Conservation (phyloP, 83 land plant genomes). For the Diphasiastrum complanatum region DNA sequence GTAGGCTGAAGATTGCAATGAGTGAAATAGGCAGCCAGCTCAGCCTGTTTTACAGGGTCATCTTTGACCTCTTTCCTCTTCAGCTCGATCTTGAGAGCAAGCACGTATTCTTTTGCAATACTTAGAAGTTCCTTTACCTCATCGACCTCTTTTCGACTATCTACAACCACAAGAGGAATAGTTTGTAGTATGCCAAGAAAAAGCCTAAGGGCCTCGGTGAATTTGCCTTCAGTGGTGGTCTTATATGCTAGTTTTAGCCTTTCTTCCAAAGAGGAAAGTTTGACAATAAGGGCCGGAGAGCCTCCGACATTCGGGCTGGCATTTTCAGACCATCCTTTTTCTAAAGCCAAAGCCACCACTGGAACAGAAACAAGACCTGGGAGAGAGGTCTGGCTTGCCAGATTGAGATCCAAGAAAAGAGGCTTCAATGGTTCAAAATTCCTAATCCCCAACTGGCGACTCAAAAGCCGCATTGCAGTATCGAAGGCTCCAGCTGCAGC, state of each 20-base stretch:
- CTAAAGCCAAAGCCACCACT: not conserved
- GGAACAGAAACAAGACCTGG: too few species aligned
- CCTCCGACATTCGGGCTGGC: not conserved
- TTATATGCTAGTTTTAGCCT: too few species aligned
- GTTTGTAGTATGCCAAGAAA: conserved; percentile 1
- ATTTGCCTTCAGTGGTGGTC: too few species aligned
- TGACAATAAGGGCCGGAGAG: not conserved
- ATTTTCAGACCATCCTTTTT: not conserved
- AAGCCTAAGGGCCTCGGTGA: not conserved
- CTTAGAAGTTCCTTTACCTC: too few species aligned
- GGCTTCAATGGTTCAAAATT: too few species aligned
- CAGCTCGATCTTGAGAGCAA: conserved; percentile 4
- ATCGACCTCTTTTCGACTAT: not conserved
- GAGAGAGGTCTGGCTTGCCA: too few species aligned
- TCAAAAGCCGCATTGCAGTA: conserved; percentile 39
- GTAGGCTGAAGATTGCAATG: conserved; percentile 3
- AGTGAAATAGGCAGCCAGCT: not conserved
- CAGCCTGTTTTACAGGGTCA: conserved; percentile 1
- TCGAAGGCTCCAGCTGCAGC: conserved; percentile 45
- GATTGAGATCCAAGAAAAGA: too few species aligned
- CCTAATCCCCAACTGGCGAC: conserved; percentile 38
- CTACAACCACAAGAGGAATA: not conserved
- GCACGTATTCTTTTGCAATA: not conserved
- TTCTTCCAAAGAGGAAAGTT: too few species aligned
- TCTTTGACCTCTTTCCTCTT: not conserved